These are phyloP conservation scores for Roridomyces roridus DNA, from an alignment of 768 basidiomycete genomes.

Conservation along the genomic window DNA sequence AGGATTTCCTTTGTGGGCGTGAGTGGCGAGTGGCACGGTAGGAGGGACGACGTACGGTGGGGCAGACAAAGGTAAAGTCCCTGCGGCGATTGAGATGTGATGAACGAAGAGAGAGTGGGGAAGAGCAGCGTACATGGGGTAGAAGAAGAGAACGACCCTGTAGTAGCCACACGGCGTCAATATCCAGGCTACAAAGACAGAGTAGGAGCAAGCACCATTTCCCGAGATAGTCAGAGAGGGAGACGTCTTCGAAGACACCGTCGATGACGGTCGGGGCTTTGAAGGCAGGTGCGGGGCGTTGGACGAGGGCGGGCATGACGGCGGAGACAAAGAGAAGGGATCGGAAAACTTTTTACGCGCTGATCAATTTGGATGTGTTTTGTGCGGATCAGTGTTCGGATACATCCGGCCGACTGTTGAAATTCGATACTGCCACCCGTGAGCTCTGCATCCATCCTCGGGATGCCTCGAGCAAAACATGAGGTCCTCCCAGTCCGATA, in stretches of 20 bases:
- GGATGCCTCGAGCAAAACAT: too few relatives aligned
- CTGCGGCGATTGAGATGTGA: conserved; percentile 43
- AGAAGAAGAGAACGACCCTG: conserved; percentile 95
- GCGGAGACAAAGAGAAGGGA: neutral
- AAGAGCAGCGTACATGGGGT: conserved; percentile 74
- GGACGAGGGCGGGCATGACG: conserved; percentile 67
- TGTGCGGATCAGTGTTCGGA: too few relatives aligned
- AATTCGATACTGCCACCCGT: too few relatives aligned
- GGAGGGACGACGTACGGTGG: conserved; percentile 55
- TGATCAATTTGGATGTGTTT: neutral
- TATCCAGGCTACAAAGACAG: too few relatives aligned
- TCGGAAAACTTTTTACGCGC: neutral
- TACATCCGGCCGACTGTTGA: too few relatives aligned
- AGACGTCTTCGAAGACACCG: conserved; percentile 78
- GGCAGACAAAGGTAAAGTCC: conserved; percentile 91
- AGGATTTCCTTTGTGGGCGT: conserved; percentile 71
- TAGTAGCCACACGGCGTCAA: too few relatives aligned
- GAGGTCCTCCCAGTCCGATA: too few relatives aligned
- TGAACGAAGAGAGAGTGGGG: neutral
- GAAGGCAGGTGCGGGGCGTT: conserved; percentile 88
- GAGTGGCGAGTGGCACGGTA: neutral
- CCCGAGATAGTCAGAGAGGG: conserved; percentile 75
- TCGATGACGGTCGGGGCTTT: conserved; percentile 76
- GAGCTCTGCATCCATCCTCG: too few relatives aligned
- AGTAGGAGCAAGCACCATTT: conserved; percentile 74